phyloP scores from a whole-genome alignment of 192 early-diverging fungal genomes.

The Chytriomyces confervae region DNA sequence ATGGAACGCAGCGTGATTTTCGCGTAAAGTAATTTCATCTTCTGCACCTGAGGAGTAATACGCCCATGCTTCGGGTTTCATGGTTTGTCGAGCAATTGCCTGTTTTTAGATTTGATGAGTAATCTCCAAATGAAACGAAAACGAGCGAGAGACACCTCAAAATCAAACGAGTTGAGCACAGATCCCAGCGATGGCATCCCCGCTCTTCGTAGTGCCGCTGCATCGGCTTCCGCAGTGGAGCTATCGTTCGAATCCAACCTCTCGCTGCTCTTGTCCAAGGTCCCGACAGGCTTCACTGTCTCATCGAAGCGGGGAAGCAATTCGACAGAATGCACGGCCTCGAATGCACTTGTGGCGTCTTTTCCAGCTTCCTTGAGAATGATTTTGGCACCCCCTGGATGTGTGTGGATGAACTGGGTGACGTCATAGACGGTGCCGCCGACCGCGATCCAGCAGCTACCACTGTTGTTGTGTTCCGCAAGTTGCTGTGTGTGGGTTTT shows the following conservation, averaged over 20 bases:
- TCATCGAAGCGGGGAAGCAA: slow-evolving; percentile 54
- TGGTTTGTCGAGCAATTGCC: slow-evolving; percentile 59
- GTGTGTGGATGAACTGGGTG: slow-evolving; percentile 54
- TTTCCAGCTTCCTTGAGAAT: slow-evolving; percentile 74
- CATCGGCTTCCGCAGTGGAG: not conserved
- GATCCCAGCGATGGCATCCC: slow-evolving; percentile 58
- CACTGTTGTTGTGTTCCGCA: slow-evolving; percentile 9
- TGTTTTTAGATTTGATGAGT: not conserved
- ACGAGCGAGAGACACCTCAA: slow-evolving; percentile 51
- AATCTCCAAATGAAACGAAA: slow-evolving; percentile 18
- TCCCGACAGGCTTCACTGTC: slow-evolving; percentile 58
- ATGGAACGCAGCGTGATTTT: slow-evolving; percentile 79
- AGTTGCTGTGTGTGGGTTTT: not conserved
- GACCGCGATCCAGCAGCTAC: slow-evolving; percentile 38
- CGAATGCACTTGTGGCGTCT: slow-evolving; percentile 72
- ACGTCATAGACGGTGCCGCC: slow-evolving; percentile 55
- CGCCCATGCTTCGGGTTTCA: slow-evolving; percentile 75
- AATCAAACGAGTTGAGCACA: slow-evolving; percentile 75
- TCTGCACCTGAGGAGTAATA: slow-evolving; percentile 84
- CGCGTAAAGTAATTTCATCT: slow-evolving; percentile 80
- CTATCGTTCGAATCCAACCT: not conserved
- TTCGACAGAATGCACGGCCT: slow-evolving; percentile 69
- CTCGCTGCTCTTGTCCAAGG: slow-evolving; percentile 48
- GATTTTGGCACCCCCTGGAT: slow-evolving; percentile 56
- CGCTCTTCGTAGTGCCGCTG: slow-evolving; percentile 16